A percentile compares a stretch with the other conserved stretches of the same genome.
Evolutionary conservation across 306 rosid species (phyloP).

Genomic region (Corylus americana): DNA sequence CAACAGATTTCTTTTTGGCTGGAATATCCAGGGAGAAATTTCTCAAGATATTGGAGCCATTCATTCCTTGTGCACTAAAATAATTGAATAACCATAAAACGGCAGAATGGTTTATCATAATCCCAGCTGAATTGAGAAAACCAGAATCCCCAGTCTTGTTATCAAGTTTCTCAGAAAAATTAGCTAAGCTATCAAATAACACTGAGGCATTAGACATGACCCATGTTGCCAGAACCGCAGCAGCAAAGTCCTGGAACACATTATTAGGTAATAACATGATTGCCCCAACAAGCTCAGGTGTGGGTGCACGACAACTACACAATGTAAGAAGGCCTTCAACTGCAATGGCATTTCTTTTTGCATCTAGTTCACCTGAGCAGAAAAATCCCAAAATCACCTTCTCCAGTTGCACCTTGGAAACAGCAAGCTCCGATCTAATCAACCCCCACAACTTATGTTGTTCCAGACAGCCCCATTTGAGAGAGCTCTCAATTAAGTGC

Average conservation of each 20-base stretch:
- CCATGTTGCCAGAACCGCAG: conserved; percentile 36
- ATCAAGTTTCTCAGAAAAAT: conserved; percentile 26
- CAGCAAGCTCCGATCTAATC: conserved; percentile 35
- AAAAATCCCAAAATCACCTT: conserved; percentile 25
- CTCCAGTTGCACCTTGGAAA: conserved; percentile 27
- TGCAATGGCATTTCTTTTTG: conserved; percentile 26
- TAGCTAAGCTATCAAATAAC: conserved; percentile 28
- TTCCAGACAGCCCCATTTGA: conserved; percentile 30
- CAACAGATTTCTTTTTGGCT: not conserved
- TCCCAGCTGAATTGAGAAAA: conserved; percentile 4
- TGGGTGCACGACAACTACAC: conserved; percentile 28
- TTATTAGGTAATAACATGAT: conserved; percentile 37
- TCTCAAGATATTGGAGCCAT: conserved; percentile 5
- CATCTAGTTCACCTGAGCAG: conserved; percentile 27
- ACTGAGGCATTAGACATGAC: conserved; percentile 20
- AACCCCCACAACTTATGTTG: conserved; percentile 38
- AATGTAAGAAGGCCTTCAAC: conserved; percentile 33
- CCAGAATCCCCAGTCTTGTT: conserved; percentile 7
- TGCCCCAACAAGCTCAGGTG: conserved; percentile 38
- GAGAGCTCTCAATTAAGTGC: conserved; percentile 38
- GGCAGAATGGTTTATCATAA: conserved; percentile 33
- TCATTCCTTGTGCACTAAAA: conserved; percentile 28
- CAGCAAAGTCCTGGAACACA: conserved; percentile 23
- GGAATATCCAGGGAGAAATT: conserved; percentile 7
- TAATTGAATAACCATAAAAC: conserved; percentile 33